These are phyloP conservation scores for Vigna radiata DNA, from an alignment of 306 rosid species.

Conservation along the genomic window DNA sequence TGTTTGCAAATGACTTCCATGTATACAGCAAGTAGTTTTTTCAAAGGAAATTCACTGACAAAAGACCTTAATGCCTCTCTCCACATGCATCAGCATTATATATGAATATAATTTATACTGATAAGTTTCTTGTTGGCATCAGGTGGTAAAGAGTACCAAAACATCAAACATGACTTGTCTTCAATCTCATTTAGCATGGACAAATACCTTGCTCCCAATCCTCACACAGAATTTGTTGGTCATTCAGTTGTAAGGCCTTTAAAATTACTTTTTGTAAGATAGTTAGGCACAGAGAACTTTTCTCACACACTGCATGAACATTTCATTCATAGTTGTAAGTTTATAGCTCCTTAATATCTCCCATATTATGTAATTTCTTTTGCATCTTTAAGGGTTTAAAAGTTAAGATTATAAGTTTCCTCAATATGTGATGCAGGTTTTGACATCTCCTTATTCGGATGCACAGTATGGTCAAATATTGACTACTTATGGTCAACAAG, in stretches of 20 bases:
- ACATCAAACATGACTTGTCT: slow-evolving; percentile 48
- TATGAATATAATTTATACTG: slow-evolving; percentile 20
- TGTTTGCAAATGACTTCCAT: slow-evolving; percentile 24
- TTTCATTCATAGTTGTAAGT: slow-evolving; percentile 5
- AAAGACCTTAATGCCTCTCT: not conserved
- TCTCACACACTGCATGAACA: slow-evolving; percentile 27
- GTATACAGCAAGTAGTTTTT: not conserved
- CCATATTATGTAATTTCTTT: slow-evolving; percentile 5
- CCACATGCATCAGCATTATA: slow-evolving; percentile 5
- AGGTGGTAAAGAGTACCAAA: slow-evolving; percentile 59
- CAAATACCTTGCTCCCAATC: slow-evolving; percentile 59
- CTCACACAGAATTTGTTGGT: slow-evolving; percentile 66
- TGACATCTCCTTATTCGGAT: slow-evolving; percentile 68
- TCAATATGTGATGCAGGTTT: slow-evolving; percentile 65
- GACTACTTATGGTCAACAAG: slow-evolving; percentile 60
- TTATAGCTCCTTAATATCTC: slow-evolving; percentile 23
- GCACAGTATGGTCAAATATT: slow-evolving; percentile 67
- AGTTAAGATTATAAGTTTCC: slow-evolving; percentile 42
- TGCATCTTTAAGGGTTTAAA: not conserved
- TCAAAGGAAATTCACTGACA: not conserved
- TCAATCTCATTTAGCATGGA: slow-evolving; percentile 51
- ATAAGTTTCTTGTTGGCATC: slow-evolving; percentile 36
- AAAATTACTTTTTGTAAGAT: slow-evolving; percentile 28
- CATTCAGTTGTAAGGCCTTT: slow-evolving; percentile 75
- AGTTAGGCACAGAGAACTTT: not conserved